A percentile compares a stretch with the other conserved stretches of the same genome.
Conservation (phyloP, 176 grass and related monocot species). For the Rhynchospora tenuis region DNA sequence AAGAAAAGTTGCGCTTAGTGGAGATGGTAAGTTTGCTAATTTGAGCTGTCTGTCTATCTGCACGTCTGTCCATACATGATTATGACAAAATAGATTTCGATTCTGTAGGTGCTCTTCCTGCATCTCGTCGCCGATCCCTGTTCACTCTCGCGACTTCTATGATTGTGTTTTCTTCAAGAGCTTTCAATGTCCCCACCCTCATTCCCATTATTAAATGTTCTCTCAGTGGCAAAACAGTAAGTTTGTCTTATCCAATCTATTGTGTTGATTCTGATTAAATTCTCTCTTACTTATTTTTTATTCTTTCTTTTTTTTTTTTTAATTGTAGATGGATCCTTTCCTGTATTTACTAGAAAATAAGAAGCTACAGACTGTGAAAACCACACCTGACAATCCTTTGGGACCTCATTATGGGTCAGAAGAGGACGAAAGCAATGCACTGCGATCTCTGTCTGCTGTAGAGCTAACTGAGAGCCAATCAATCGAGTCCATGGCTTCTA, state of each 20-base stretch:
- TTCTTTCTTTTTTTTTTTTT: slow-evolving; percentile 9
- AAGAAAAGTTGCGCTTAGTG: slow-evolving; percentile 62
- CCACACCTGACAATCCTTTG: slow-evolving; percentile 24
- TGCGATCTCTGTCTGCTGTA: slow-evolving; percentile 70
- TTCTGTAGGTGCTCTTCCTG: slow-evolving; percentile 63
- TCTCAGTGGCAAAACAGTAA: slow-evolving; percentile 63
- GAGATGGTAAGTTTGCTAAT: slow-evolving; percentile 40
- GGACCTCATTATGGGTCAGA: slow-evolving; percentile 67
- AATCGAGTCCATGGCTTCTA: slow-evolving; percentile 79
- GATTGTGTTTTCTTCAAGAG: slow-evolving; percentile 93
- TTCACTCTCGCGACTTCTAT: slow-evolving; percentile 82
- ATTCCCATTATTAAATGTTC: slow-evolving; percentile 81
- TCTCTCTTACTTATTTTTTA: background rate
- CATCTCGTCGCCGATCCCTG: slow-evolving; percentile 68
- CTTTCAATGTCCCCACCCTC: slow-evolving; percentile 71
- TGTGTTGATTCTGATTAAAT: slow-evolving; percentile 6
- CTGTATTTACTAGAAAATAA: slow-evolving; percentile 72
- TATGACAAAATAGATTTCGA: slow-evolving; percentile 10
- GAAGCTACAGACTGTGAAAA: slow-evolving; percentile 72
- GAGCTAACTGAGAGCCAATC: slow-evolving; percentile 81
- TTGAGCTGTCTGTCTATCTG: background rate
- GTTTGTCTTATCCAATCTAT: background rate
- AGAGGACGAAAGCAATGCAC: slow-evolving; percentile 67
- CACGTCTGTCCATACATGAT: background rate
- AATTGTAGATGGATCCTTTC: slow-evolving; percentile 80